phyloP scores from a whole-genome alignment of 1,284 basidiomycete genomes.

The Puccinia triticina region DNA sequence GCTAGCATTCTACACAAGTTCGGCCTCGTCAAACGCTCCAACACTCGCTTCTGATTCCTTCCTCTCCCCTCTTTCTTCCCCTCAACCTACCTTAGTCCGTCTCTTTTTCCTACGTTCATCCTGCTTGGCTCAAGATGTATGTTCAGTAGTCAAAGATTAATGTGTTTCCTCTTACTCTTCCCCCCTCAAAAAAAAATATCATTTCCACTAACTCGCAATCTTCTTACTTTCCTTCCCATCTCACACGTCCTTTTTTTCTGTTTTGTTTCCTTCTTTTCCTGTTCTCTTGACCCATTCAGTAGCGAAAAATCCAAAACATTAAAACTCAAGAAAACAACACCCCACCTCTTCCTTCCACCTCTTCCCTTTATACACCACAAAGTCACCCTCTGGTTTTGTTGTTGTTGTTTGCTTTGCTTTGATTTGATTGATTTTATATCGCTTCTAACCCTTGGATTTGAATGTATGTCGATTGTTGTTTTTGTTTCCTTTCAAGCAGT shows the following conservation, averaged over 20 bases:
- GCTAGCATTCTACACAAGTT: conserved; percentile 37
- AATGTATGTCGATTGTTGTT: not conserved
- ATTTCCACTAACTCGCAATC: too few species aligned
- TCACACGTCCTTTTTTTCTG: not conserved
- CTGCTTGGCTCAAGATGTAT: not conserved
- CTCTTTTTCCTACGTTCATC: not conserved
- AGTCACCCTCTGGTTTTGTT: too few species aligned
- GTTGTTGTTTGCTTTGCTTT: too few species aligned
- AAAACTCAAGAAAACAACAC: too few species aligned
- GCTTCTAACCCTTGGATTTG: not conserved
- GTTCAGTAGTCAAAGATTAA: not conserved
- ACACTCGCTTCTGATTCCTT: not conserved
- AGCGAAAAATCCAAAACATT: too few species aligned
- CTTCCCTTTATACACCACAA: too few species aligned
- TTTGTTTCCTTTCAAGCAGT: not conserved
- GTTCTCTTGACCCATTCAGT: too few species aligned
- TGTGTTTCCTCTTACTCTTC: not conserved
- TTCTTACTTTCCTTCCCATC: not conserved
- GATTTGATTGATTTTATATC: not conserved
- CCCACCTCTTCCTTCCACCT: too few species aligned
- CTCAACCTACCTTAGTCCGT: not conserved
- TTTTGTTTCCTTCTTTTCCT: not conserved
- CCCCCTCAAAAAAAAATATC: not conserved
- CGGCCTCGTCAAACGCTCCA: conserved; percentile 1
- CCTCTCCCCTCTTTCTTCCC: not conserved